Percentiles rank a stretch among this genome's conserved stretches.
Conservation (phyloP, 2,329 filamentous ascomycete genomes). For the Corynespora cassiicola region DNA sequence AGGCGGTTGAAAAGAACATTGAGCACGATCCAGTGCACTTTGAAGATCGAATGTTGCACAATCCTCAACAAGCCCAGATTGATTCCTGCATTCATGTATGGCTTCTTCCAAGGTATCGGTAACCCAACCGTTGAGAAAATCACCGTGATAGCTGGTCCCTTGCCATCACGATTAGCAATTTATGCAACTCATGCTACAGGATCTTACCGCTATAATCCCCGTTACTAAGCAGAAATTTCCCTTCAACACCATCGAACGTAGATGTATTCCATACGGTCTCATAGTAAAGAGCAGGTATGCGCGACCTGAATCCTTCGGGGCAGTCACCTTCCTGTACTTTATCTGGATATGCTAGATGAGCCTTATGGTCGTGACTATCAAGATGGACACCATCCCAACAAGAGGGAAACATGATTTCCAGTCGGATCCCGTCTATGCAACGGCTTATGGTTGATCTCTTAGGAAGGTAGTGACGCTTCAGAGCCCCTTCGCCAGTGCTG, state of each 20-base stretch:
- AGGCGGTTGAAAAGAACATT: neutral
- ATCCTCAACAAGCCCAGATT: slow-evolving; percentile 63
- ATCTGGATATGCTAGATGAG: slow-evolving; percentile 79
- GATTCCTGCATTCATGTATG: slow-evolving; percentile 68
- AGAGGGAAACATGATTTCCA: slow-evolving; percentile 27
- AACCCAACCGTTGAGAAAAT: slow-evolving; percentile 74
- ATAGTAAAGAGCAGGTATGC: slow-evolving; percentile 78
- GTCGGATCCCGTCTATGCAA: slow-evolving; percentile 14
- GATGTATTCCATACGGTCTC: slow-evolving; percentile 85
- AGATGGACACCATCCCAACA: slow-evolving; percentile 19
- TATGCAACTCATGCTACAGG: slow-evolving; percentile 4
- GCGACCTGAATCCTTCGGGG: slow-evolving; percentile 70
- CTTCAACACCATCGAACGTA: slow-evolving; percentile 66
- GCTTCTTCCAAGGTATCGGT: slow-evolving; percentile 66
- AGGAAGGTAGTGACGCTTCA: slow-evolving; percentile 11
- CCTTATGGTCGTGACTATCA: slow-evolving; percentile 60
- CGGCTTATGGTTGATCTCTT: slow-evolving; percentile 15
- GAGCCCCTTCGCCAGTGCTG: slow-evolving; percentile 7
- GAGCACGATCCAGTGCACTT: neutral
- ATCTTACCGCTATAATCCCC: slow-evolving; percentile 66
- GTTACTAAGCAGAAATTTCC: slow-evolving; percentile 77
- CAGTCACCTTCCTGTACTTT: slow-evolving; percentile 79
- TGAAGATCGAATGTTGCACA: slow-evolving; percentile 50
- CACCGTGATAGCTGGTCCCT: slow-evolving; percentile 64
- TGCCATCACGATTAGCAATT: slow-evolving; percentile 7